Evolutionary conservation across 352 stramenopile species (phyloP).

Genomic region (Pythium guiyangense): DNA sequence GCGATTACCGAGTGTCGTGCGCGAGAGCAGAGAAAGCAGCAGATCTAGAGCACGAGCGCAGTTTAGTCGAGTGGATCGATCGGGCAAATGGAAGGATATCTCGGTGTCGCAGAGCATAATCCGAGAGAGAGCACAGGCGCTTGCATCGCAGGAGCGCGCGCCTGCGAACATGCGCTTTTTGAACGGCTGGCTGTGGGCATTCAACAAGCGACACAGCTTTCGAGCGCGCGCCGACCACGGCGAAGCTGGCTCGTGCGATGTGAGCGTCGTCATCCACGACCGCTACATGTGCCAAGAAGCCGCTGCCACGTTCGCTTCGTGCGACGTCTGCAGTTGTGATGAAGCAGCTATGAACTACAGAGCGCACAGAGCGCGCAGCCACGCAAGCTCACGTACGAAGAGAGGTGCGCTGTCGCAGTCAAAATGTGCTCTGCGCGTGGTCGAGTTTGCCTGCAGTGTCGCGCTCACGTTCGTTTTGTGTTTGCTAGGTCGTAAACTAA

Average conservation of each 20-base stretch:
- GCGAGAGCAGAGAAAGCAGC: neutral
- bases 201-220: neutral
- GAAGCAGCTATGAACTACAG: slow-evolving; percentile 3
- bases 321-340: neutral
- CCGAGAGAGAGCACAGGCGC: neutral
- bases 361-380: neutral
- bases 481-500: slow-evolving; percentile 1
- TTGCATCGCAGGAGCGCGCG: neutral
- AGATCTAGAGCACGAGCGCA: neutral
- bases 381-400: neutral
- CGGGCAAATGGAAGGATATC: neutral
- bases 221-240: neutral
- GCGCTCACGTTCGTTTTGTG: neutral
- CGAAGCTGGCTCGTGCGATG: neutral
- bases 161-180: neutral
- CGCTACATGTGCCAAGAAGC: neutral
- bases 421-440: neutral
- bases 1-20: too few relatives aligned
- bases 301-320: neutral
- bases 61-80: neutral
- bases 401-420: neutral
- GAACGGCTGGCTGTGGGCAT: slow-evolving; percentile 1
- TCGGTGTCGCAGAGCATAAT: neutral
- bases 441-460: neutral
- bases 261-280: neutral